Evolutionary conservation across 73 alveolate species (phyloP), one percentile per base, ranked within the genome.

Genomic region (Paramecium bursaria): DNA sequence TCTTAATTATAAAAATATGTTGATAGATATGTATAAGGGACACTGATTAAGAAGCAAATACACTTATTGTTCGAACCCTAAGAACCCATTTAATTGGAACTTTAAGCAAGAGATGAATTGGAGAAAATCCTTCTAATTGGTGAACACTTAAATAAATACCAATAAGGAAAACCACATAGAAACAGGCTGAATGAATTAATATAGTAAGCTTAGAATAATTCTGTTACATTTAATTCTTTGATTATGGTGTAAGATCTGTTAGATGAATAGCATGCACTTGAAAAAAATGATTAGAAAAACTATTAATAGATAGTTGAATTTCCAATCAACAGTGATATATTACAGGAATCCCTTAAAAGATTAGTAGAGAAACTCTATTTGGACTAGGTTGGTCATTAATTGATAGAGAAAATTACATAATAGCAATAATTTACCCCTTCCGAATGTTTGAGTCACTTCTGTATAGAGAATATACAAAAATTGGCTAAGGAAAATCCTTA

Each of bases 131-230:
- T n/a, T n/a, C n/a, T n/a, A n/a, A n/a, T n/a, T n/a, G n/a, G 5
- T 7, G 49, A 39, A 39, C 11, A 21, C 21, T 14, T 67, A 5
- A 31, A 39, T 14, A 33, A 67, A 21, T 19, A 67, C 44, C 19
- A 67, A 42, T 39, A 67, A 39, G 19, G 11, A 2, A 67, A 67
- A 67, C 82, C 82, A 0, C 49, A 67, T 67, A 67, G 44, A 67
- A 5, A 17, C 2, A 14, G 44, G n/a, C 19, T 67, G 9, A 5
- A 25, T 2, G 82, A 67, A 11, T 67, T 67, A 19, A 33, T 25
- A 13, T 39, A 26, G 22, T 25, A 39, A 26, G 82, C 82, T 17
- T 39, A 67, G 10, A 29, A 19, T 9, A 31, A 67, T 19, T 39
- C 33, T 67, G 82, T 67, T 3, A 67, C 82, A 9, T 42, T 67